Base-by-base conservation (phyloP, 345 rosid species). In the Citrus glauca region DNA sequence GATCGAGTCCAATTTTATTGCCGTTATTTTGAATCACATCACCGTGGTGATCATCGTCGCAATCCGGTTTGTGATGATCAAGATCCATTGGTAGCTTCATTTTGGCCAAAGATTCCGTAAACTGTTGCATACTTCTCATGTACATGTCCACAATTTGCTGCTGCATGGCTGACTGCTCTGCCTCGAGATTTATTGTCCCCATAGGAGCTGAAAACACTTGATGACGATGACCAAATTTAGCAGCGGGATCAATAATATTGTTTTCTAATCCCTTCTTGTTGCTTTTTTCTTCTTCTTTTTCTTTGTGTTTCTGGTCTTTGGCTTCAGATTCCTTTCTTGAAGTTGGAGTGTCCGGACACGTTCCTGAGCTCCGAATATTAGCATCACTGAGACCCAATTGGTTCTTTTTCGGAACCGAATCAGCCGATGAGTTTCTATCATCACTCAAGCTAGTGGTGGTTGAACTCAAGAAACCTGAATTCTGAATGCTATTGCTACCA, bases 111-210 rank as follows among this genome's bases (percentile, higher is more conserved):
- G 99, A 93, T 70, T 95, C 98, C 0, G 97, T 92, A 28, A 92
- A 93, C 73, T 93, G 97, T 14, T 93, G 95, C 97, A 95, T 91
- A 73, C 98, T 95, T 71, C 93, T 95, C 98, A 95, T 95, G 87
- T 95, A 95, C 96, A 95, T 91, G 78, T 94, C 98, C 45, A 93
- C 98, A 77, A 92, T 96, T 75, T 92, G 95, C 84, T 92, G 90
- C 85, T 96, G 98, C 97, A 96, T 92, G 63, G 94, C 92, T 7
- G 97, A 82, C 74, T 93, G 94, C 83, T 86, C 97, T 6, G 91
- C 87, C 71, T 88, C 94, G 4, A 78, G 76, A 71, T 90, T 87
- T 40, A 90, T 86, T 50, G 81, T 86, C 57, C 86, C 87, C 8
- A 86, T 17, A 14, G 91, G 87, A 28, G 86, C 79, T 42, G 89